Base-by-base conservation (phyloP, 1,139 yeast genomes). In the Blastobotrys buckinghamii region DNA sequence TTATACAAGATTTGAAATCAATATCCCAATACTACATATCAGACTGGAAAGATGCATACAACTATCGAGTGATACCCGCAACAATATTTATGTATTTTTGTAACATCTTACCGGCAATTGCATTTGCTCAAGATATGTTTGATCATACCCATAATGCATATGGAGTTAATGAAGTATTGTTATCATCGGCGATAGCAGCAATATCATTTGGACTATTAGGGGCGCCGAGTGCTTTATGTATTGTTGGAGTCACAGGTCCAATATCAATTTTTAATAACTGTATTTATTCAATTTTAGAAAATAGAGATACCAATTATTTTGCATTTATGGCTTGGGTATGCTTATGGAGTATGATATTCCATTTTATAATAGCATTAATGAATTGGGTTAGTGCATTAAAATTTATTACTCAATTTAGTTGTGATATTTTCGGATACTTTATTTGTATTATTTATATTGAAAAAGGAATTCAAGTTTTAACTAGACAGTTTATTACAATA, bases 271-370 rank as follows among this genome's bases (percentile, higher is more conserved):
- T 92, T 73, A 86, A 88, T 63, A 88, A 88, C 59, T 90, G 97
- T 0, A 92, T 92, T 1, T 92, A 85, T 64, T 88, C 87, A 52
- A 76, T 92, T 42, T 78, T 92, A 30, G 72, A 72, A 39, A 82
- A 86, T 0, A 59, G 64, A 37, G 83, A 81, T 5, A 79, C 82
- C 0, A 84, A 86, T 0, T 92, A 78, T 63, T 87, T 92, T 66
- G 89, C 92, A 22, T 92, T 92, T 64, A 90, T 92, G 96, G 84
- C 94, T 62, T 92, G 97, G 97, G 73, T 90, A 27, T 87, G 89
- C 60, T 72, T 92, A 7, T 92, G 98, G 98, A 76, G 89, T 3
- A 84, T 85, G 87, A 74, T 82, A 6, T 76, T 87, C 71, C 97
- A 92, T 67, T 70, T 86, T 35, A 51, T 81, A 1, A 73, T 90